phyloP scores from a whole-genome alignment of 139 green algal species.

The Volvox reticuliferus region DNA sequence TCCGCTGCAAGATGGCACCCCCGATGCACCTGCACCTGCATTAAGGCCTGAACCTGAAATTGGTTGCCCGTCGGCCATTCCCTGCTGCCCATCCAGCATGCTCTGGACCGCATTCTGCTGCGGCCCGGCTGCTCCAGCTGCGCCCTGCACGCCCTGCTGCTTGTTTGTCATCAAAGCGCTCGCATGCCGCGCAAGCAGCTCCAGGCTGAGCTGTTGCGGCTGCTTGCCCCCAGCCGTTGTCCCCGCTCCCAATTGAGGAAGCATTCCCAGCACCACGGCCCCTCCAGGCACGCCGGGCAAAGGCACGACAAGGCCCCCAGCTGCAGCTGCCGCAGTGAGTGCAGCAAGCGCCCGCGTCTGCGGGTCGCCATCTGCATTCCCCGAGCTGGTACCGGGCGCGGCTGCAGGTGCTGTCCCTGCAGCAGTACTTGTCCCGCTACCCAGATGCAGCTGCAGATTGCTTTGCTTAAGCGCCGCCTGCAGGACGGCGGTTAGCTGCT shows the following conservation, averaged over 20 bases:
- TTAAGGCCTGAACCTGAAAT: not conserved
- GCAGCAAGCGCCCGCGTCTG: conserved; percentile 23
- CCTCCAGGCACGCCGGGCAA: conserved; percentile 11
- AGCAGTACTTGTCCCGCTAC: not conserved
- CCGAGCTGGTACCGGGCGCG: not conserved
- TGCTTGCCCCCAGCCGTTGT: not conserved
- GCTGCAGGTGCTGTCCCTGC: no score
- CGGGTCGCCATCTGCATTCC: not conserved
- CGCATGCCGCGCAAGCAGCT: conserved; percentile 33
- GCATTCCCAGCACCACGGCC: conserved; percentile 27
- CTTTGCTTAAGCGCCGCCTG: conserved; percentile 5
- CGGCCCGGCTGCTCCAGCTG: not conserved
- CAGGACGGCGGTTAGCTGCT: conserved; percentile 24
- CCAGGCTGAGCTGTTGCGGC: conserved; percentile 33
- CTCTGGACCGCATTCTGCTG: not conserved
- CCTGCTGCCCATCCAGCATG: not conserved
- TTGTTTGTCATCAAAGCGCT: conserved; percentile 11
- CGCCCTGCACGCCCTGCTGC: not conserved
- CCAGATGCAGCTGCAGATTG: conserved; percentile 27
- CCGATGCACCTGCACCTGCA: not conserved
- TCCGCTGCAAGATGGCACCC: not conserved
- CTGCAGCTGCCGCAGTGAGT: not conserved
- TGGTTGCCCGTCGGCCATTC: not conserved
- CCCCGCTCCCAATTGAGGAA: not conserved
- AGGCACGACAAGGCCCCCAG: conserved; percentile 3